phyloP scores from a whole-genome alignment of 2,329 filamentous ascomycete species.

The Fusarium oxysporum region DNA sequence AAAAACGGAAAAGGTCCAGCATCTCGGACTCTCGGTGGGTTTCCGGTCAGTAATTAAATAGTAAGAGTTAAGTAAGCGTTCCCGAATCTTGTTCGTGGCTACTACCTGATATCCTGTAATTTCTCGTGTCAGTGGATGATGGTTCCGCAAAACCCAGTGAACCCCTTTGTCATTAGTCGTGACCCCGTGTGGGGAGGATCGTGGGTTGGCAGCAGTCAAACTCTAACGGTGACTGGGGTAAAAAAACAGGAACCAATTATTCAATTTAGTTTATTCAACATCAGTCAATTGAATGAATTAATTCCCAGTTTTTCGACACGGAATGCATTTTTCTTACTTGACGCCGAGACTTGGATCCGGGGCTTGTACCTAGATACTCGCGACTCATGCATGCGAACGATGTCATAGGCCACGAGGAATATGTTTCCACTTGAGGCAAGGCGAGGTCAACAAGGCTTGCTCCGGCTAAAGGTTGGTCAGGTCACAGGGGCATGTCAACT shows the following conservation, averaged over 20 bases:
- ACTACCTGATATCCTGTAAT: constrained; percentile 12
- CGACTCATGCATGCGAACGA: constrained; percentile 33
- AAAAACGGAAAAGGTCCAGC: not conserved
- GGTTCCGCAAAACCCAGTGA: constrained; percentile 8
- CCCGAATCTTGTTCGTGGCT: constrained; percentile 26
- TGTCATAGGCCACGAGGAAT: constrained; percentile 36
- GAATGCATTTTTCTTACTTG: constrained; percentile 15
- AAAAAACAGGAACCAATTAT: not conserved
- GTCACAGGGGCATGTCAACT: constrained; percentile 26
- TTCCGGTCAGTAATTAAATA: constrained; percentile 1
- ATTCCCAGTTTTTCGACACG: not conserved
- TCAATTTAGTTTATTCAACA: constrained; percentile 10
- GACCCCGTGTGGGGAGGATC: constrained; percentile 17
- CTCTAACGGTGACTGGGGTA: constrained; percentile 6
- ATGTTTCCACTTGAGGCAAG: constrained; percentile 9
- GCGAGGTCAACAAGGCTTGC: constrained; percentile 26
- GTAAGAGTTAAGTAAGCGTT: constrained; percentile 18
- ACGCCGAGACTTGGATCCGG: not conserved
- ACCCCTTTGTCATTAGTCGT: not conserved
- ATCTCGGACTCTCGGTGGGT: not conserved
- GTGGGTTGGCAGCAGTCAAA: constrained; percentile 6
- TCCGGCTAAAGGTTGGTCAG: constrained; percentile 29
- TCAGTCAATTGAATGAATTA: not conserved
- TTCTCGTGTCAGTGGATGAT: constrained; percentile 4
- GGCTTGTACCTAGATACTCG: constrained; percentile 9